Evolutionary conservation across 73 alveolate genomes (phyloP).

Genomic region (Tetrahymena elliotti): DNA sequence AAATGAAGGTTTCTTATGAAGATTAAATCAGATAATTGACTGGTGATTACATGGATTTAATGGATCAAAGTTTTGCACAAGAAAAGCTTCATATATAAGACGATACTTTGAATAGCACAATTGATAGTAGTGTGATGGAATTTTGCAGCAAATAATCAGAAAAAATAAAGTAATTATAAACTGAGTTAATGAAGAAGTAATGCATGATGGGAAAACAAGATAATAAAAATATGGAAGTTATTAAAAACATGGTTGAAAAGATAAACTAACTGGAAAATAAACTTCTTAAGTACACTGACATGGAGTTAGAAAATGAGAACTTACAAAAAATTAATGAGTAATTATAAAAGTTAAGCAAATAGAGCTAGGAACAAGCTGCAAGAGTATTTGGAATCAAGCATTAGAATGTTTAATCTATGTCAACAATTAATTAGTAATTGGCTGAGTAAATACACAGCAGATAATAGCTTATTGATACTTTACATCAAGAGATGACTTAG

Average conservation of each 20-base stretch:
- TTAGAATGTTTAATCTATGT: background rate
- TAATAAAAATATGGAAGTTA: background rate
- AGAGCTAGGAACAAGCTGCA: background rate
- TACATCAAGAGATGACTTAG: background rate
- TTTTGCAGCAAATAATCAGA: background rate
- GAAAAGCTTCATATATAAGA: background rate
- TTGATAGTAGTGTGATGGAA: background rate
- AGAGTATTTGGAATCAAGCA: background rate
- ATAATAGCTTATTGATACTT: background rate
- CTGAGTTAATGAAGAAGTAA: background rate
- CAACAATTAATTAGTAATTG: background rate
- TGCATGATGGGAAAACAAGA: background rate
- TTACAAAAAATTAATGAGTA: background rate
- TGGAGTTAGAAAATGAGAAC: background rate
- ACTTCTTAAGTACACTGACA: background rate
- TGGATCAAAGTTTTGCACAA: background rate
- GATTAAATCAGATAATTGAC: background rate
- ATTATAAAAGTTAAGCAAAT: background rate
- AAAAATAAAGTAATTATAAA: background rate
- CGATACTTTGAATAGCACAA: background rate
- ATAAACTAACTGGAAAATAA: background rate
- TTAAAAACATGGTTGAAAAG: background rate
- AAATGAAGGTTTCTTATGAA: background rate
- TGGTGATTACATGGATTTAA: background rate
- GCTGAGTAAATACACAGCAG: background rate